Evolutionary conservation across 1,139 yeast genomes (phyloP).

Genomic region (Saccharomyces pastorianus): DNA sequence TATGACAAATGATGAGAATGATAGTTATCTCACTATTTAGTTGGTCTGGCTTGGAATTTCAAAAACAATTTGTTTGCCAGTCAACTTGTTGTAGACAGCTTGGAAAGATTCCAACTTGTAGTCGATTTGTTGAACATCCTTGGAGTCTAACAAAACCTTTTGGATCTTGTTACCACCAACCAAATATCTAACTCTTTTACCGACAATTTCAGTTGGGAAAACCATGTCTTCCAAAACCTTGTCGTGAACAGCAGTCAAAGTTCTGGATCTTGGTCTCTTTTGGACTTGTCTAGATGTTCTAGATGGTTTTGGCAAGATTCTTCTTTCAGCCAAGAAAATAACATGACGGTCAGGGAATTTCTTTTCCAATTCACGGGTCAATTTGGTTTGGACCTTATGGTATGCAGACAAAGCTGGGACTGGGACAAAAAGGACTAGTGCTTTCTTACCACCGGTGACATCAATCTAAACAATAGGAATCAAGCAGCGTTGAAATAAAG

Average conservation of each 20-base stretch:
- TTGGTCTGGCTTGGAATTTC: conserved; percentile 83
- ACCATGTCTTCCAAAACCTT: conserved; percentile 97
- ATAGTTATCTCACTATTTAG: conserved; percentile 33
- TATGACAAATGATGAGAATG: not conserved
- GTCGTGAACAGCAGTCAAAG: conserved; percentile 97
- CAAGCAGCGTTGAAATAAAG: not conserved
- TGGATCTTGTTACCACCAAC: conserved; percentile 98
- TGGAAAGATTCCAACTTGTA: conserved; percentile 99
- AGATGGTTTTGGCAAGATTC: conserved; percentile 95
- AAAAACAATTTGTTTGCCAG: conserved; percentile 98
- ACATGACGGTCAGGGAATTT: conserved; percentile 99
- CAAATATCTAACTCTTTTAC: conserved; percentile 98
- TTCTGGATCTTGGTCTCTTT: conserved; percentile 99
- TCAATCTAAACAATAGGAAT: conserved; percentile 46
- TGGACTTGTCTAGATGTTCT: conserved; percentile 86
- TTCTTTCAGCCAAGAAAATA: conserved; percentile 98
- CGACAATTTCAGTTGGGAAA: conserved; percentile 98
- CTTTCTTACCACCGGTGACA: conserved; percentile 97
- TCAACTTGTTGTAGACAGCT: conserved; percentile 95
- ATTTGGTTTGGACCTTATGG: conserved; percentile 96
- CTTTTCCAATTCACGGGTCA: conserved; percentile 99
- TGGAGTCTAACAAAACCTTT: conserved; percentile 95
- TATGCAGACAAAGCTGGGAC: conserved; percentile 86
- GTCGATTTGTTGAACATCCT: conserved; percentile 95
- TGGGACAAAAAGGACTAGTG: conserved; percentile 95